Evolutionary conservation across 1,139 yeast species (phyloP), one percentile per base, ranked within the genome.

Genomic region (Lodderomyces oxycetoniae): DNA sequence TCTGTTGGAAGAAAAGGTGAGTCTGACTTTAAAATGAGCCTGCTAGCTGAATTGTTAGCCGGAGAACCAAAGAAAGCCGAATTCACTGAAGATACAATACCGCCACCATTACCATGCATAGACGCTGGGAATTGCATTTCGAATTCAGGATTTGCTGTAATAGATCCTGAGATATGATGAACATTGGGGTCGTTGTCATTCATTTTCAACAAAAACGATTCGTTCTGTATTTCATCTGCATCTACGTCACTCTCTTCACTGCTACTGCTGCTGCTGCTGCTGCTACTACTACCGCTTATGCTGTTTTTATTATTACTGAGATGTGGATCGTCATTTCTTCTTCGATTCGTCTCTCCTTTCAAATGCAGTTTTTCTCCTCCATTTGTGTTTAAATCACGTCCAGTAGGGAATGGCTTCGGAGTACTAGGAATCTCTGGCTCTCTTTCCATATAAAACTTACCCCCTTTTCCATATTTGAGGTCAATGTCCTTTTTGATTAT

Each of bases 401-500:
- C n/a, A n/a, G n/a, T n/a, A 9, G 23, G 23, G n/a, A 20, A 20
- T n/a, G 23, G 23, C n/a, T 9, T 8, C n/a, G n/a, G n/a, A 9
- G 23, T 20, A 9, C 8, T 64, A 2, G 52, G 50, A 12, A 52
- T 59, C 15, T 34, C 41, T 2, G 61, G 45, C 16, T 67, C 71
- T 34, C 62, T 58, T 5, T 59, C 57, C 6, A 79, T 85, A 50
- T 79, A 85, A 49, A 82, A 87, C 48, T 86, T 82, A 3, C 96
- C 96, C 5, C 96, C 96, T 46, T 74, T 74, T 5, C 85, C 82
- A 47, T 87, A 87, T 49, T 87, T 87, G 37, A 84, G 78, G 52
- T 87, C 95, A 17, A 87, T 79, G 40, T 76, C 78, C 33, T 77
- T 74, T 41, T 78, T 78, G 34, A 86, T 85, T 23, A 79, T 72